Evolutionary conservation across 768 basidiomycete genomes (phyloP), one percentile per base, ranked within the genome.

Genomic region (Mycena indigotica): DNA sequence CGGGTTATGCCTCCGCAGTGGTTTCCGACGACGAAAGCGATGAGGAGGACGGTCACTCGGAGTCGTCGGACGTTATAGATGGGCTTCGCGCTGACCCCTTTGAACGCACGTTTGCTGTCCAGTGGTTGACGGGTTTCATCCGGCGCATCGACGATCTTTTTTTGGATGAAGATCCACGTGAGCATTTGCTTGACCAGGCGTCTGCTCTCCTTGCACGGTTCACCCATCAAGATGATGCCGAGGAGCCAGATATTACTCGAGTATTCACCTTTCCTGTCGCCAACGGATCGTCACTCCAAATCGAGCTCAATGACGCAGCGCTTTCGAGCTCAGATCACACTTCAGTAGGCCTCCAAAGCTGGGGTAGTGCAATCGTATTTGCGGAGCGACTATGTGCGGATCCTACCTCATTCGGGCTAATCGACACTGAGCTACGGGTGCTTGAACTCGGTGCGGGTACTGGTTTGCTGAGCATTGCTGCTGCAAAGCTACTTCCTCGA

Each of bases 361-460:
- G 92, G 91, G 90, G 84, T 8, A 87, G 88, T 64, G 82, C 86
- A 17, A 88, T 91, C 65, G 71, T 90, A 30, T 78, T 94, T 46
- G 85, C 85, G 1, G 81, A 87, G 63, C 78, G 80, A 45, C 76
- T 93, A 50, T 86, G 84, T 44, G 68, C 72, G 8, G 65, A 75
- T 38, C 81, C 86, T 2, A 65, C 59, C 45, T 58, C 65, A 55
- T 84, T 80, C 60, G 74, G 73, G 13, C 61, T 81, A 50, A 23
- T 61, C 19, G 30, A 28, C 52, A 24, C 25, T 12, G 60, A 73
- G 6, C 53, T 82, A 1, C 74, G 83, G 2, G 66, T 93, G 13
- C 78, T 94, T 40, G 91, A 95, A 70, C 80, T 95, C n/a, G 91
- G 92, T 4, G 89, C 90, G 0, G 92, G 92, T 3, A 94, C 92